Conservation (phyloP, 495 filamentous ascomycete genomes). For the Penicillium waksmanii region DNA sequence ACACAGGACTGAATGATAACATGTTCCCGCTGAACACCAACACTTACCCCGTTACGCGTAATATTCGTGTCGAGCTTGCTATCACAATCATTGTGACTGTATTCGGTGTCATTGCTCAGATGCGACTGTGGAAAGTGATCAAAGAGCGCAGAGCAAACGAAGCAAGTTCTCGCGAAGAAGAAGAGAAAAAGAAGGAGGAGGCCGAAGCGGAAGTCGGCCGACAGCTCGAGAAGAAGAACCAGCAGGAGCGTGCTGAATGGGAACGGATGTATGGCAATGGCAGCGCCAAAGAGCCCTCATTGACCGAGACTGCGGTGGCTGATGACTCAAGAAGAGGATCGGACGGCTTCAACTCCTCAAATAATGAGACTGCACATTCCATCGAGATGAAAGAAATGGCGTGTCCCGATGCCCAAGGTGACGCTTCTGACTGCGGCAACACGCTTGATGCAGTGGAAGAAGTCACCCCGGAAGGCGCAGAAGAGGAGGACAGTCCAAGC, state of each 20-base stretch:
- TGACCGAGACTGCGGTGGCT: conserved; percentile 36
- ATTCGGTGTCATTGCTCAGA: conserved; percentile 79
- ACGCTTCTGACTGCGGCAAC: conserved; percentile 29
- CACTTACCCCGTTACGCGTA: conserved; percentile 85
- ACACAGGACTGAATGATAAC: conserved; percentile 69
- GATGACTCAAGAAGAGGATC: conserved; percentile 35
- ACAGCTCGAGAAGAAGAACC: conserved; percentile 67
- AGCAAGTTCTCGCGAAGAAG: conserved; percentile 57
- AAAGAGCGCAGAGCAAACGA: conserved; percentile 69
- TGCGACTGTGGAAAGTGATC: conserved; percentile 87
- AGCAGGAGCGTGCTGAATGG: conserved; percentile 74
- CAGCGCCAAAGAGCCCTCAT: conserved; percentile 25
- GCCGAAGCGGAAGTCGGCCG: conserved; percentile 71
- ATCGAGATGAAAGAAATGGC: conserved; percentile 43
- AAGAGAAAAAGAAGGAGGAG: conserved; percentile 62
- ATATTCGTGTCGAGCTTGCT: conserved; percentile 84
- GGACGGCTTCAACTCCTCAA: conserved; percentile 25
- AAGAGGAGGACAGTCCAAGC: not conserved
- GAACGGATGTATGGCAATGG: conserved; percentile 70
- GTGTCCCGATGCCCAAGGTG: conserved; percentile 24
- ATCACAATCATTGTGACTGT: conserved; percentile 72
- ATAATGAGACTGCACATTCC: conserved; percentile 36
- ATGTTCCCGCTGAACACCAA: conserved; percentile 74
- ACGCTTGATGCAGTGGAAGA: conserved; percentile 32
- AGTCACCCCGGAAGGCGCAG: not conserved